Percentiles rank a stretch among this genome's conserved stretches.
Conservation (phyloP, 768 basidiomycete species). For the Agaricus subrufescens region DNA sequence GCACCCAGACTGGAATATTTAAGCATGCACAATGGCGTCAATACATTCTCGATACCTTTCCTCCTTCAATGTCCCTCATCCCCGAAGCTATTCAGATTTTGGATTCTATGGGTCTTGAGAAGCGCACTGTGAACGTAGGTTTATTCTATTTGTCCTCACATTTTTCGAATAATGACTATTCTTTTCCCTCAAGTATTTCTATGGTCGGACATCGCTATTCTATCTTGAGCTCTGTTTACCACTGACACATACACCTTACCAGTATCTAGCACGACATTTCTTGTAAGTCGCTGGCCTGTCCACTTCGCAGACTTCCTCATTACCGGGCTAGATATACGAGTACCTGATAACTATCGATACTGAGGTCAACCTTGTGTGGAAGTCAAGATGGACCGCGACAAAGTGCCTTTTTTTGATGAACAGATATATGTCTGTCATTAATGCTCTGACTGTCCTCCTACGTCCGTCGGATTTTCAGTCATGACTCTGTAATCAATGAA, state of each 20-base stretch:
- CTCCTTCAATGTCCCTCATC: no score
- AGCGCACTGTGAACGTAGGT: no score
- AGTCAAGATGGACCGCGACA: slow-evolving; percentile 14
- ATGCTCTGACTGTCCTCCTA: background rate
- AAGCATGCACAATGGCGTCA: no score
- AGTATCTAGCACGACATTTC: slow-evolving; percentile 1
- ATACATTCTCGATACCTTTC: no score
- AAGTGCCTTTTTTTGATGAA: slow-evolving; percentile 21
- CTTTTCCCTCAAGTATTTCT: background rate
- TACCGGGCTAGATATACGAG: slow-evolving; percentile 10
- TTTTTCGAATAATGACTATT: no score
- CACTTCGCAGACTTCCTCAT: background rate
- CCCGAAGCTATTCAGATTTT: no score
- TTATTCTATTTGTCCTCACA: no score
- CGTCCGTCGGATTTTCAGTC: no score
- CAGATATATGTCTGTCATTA: slow-evolving; percentile 21
- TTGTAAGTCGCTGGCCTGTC: background rate
- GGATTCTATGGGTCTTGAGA: no score
- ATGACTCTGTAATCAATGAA: no score
- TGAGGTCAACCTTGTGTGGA: slow-evolving; percentile 21
- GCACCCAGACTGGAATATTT: no score
- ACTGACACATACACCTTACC: background rate
- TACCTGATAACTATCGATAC: slow-evolving; percentile 18
- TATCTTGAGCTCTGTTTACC: no score
- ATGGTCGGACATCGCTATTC: background rate